These are phyloP conservation scores for Nakaseomyces delphensis DNA, from an alignment of 1,139 yeast genomes.

Conservation along the genomic window DNA sequence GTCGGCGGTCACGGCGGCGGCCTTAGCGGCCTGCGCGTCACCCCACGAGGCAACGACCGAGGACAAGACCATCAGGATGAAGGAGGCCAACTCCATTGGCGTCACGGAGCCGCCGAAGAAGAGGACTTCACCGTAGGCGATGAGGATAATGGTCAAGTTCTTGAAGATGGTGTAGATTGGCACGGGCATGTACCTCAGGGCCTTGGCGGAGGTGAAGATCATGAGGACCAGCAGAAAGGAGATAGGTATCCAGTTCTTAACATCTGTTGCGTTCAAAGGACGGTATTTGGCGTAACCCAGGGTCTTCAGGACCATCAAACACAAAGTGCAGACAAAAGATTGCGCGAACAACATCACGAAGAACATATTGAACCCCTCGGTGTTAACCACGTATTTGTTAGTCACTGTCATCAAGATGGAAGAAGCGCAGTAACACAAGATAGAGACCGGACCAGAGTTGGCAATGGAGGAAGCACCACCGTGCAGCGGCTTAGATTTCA, in stretches of 20 bases:
- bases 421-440: conserved; percentile 78
- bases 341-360: conserved; percentile 79
- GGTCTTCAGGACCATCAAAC: conserved; percentile 62
- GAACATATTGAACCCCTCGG: conserved; percentile 77
- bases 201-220: conserved; percentile 96
- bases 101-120: conserved; percentile 96
- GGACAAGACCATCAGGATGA: conserved; percentile 83
- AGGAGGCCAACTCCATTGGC: conserved; percentile 81
- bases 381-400: conserved; percentile 86
- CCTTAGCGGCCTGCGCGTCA: conserved; percentile 42
- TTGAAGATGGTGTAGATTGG: conserved; percentile 98
- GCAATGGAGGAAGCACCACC: conserved; percentile 33
- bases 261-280: conserved; percentile 76
- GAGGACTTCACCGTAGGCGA: conserved; percentile 95
- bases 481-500: conserved; percentile 23
- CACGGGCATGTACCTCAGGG: conserved; percentile 79
- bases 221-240: conserved; percentile 79
- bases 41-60: conserved; percentile 92
- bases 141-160: conserved; percentile 89
- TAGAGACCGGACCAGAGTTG: conserved; percentile 82
- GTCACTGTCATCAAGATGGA: conserved; percentile 98
- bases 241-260: conserved; percentile 92
- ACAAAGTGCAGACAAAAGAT: conserved; percentile 68
- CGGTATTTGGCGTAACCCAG: conserved; percentile 77
- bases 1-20: conserved; percentile 30